These are phyloP conservation scores for Syzygium grande DNA, from an alignment of 345 rosid species.

Conservation along the genomic window DNA sequence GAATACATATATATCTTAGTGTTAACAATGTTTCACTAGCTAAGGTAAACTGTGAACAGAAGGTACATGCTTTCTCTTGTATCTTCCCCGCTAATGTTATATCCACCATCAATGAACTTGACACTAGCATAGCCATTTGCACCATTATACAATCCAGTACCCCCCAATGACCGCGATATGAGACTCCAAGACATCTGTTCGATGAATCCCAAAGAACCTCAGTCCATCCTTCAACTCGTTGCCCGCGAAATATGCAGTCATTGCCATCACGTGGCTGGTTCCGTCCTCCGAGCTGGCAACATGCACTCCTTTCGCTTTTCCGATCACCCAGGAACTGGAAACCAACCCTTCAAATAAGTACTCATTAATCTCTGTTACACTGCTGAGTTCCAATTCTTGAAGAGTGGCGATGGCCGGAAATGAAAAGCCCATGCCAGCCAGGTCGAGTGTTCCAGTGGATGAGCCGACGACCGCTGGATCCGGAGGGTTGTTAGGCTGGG, in stretches of 20 bases:
- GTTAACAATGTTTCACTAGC: conserved; percentile 3
- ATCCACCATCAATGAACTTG: conserved; percentile 8
- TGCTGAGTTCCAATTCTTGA: conserved; percentile 40
- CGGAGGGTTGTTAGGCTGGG: conserved; percentile 7
- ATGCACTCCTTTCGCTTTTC: conserved; percentile 41
- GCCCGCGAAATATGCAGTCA: conserved; percentile 19
- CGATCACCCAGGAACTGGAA: conserved; percentile 13
- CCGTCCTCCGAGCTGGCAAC: conserved; percentile 42
- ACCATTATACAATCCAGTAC: conserved; percentile 28
- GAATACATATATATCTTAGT: not conserved
- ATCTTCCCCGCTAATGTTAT: not conserved
- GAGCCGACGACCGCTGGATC: not conserved
- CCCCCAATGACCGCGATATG: conserved; percentile 48
- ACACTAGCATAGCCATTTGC: conserved; percentile 51
- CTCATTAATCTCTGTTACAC: conserved; percentile 21
- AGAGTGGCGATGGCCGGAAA: conserved; percentile 35
- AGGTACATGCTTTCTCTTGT: conserved; percentile 6
- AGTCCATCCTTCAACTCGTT: conserved; percentile 20
- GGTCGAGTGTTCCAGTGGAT: conserved; percentile 17
- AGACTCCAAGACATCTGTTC: conserved; percentile 23
- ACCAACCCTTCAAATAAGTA: conserved; percentile 11
- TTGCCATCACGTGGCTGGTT: conserved; percentile 43
- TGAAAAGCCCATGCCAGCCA: conserved; percentile 11
- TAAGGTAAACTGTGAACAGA: conserved; percentile 28
- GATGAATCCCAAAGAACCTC: conserved; percentile 38